Evolutionary conservation across 1,284 basidiomycete genomes (phyloP).

Genomic region (Heliocybe sulcata): DNA sequence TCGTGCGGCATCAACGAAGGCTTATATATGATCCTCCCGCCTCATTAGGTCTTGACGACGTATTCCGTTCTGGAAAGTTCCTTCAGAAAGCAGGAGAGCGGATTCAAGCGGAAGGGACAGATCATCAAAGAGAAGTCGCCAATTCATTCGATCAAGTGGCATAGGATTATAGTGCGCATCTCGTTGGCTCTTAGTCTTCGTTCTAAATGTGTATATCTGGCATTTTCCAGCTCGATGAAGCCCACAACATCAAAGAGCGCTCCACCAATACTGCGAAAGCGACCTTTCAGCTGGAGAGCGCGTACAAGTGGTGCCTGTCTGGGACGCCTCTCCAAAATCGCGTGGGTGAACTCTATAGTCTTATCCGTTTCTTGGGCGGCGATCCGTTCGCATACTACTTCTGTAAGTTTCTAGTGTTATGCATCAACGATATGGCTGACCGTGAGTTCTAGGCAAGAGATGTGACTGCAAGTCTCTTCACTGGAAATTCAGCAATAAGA

Average conservation of each 20-base stretch:
- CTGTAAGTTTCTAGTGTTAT: slow-evolving; percentile 44
- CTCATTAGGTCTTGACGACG: slow-evolving; percentile 55
- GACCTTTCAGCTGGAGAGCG: slow-evolving; percentile 80
- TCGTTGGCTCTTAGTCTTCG: slow-evolving; percentile 1
- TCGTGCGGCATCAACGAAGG: neutral
- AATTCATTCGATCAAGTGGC: slow-evolving; percentile 85
- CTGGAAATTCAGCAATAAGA: slow-evolving; percentile 84
- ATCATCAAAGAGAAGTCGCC: slow-evolving; percentile 88
- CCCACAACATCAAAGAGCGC: slow-evolving; percentile 97
- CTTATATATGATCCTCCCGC: slow-evolving; percentile 5
- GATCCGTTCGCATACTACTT: slow-evolving; percentile 92
- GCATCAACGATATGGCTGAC: slow-evolving; percentile 4
- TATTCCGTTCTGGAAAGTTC: slow-evolving; percentile 88
- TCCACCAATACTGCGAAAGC: slow-evolving; percentile 95
- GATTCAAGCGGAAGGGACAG: slow-evolving; percentile 83
- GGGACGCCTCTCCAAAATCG: slow-evolving; percentile 98
- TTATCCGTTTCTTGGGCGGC: slow-evolving; percentile 88
- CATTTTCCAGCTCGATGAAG: slow-evolving; percentile 78
- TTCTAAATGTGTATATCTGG: slow-evolving; percentile 5
- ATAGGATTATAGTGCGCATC: slow-evolving; percentile 59
- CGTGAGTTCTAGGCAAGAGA: slow-evolving; percentile 49
- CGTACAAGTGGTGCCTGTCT: slow-evolving; percentile 92
- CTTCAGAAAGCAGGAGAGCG: slow-evolving; percentile 89
- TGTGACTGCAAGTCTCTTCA: slow-evolving; percentile 88
- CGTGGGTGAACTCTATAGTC: slow-evolving; percentile 96